A percentile compares a stretch with the other conserved stretches of the same genome.
Evolutionary conservation across 2,329 filamentous ascomycete species (phyloP).

Genomic region (Neospermospora avenae): DNA sequence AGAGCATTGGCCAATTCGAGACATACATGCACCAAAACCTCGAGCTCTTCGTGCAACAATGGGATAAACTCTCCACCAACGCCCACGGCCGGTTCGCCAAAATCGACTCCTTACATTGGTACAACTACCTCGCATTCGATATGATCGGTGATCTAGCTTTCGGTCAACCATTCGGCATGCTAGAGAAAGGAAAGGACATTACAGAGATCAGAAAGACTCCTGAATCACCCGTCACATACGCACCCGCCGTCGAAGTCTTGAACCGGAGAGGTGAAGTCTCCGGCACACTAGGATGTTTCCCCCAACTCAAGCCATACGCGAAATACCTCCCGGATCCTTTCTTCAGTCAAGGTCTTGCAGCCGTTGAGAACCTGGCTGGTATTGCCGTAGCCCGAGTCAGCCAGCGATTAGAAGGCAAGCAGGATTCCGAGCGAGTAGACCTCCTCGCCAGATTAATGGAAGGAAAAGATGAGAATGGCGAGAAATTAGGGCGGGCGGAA

Average conservation of each 20-base stretch:
- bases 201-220: conserved; percentile 67
- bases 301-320: conserved; percentile 73
- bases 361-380: conserved; percentile 77
- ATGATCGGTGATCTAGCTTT: conserved; percentile 61
- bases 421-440: conserved; percentile 69
- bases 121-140: conserved; percentile 61
- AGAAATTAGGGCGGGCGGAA: conserved; percentile 72
- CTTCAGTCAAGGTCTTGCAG: conserved; percentile 70
- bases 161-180: conserved; percentile 79
- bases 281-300: conserved; percentile 71
- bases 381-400: conserved; percentile 84
- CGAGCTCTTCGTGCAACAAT: conserved; percentile 67
- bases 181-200: conserved; percentile 70
- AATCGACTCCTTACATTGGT: conserved; percentile 76
- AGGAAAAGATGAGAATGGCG: conserved; percentile 75
- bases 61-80: conserved; percentile 59
- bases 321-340: conserved; percentile 79
- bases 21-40: conserved; percentile 83
- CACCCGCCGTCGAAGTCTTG: conserved; percentile 79
- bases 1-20: conserved; percentile 80
- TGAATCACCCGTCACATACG: conserved; percentile 61
- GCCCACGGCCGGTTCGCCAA: conserved; percentile 49
- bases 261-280: conserved; percentile 87
- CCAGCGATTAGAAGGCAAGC: conserved; percentile 65
- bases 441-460: conserved; percentile 82